Conservation (phyloP, 345 rosid genomes). For the Populus davidiana region DNA sequence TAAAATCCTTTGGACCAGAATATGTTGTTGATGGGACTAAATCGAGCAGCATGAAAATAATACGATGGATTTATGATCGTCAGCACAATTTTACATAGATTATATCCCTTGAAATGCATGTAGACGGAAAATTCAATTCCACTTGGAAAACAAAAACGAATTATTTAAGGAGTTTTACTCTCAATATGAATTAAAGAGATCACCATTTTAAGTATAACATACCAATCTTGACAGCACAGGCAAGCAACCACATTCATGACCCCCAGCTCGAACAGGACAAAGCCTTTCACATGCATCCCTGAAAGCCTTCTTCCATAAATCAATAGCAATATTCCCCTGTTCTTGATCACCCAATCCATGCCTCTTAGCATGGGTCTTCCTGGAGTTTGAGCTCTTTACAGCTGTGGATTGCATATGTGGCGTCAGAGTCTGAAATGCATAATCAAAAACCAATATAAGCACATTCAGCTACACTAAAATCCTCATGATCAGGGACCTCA, state of each 20-base stretch:
- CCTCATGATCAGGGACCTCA: neutral
- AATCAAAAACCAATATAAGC: constrained; percentile 11
- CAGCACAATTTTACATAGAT: neutral
- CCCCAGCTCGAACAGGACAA: constrained; percentile 76
- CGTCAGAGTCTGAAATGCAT: constrained; percentile 60
- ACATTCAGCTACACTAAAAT: neutral
- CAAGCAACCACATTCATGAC: constrained; percentile 91
- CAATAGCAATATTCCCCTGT: constrained; percentile 68
- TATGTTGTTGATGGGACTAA: neutral
- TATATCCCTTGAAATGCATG: neutral
- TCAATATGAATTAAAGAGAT: neutral
- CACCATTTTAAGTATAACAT: constrained; percentile 10
- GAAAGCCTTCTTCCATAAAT: constrained; percentile 88
- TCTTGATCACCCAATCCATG: constrained; percentile 52
- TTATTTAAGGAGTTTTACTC: neutral
- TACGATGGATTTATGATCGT: neutral
- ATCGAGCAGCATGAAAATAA: neutral
- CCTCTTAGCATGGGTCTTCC: constrained; percentile 52
- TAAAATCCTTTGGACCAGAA: neutral
- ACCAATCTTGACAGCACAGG: constrained; percentile 77
- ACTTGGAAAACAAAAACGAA: neutral
- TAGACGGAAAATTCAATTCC: neutral
- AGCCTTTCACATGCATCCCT: constrained; percentile 88
- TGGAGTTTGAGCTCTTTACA: constrained; percentile 54
- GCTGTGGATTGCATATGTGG: constrained; percentile 82